These are phyloP conservation scores for Scopulariopsis brevicaulis DNA, from an alignment of 2,329 filamentous ascomycete genomes.

Conservation along the genomic window DNA sequence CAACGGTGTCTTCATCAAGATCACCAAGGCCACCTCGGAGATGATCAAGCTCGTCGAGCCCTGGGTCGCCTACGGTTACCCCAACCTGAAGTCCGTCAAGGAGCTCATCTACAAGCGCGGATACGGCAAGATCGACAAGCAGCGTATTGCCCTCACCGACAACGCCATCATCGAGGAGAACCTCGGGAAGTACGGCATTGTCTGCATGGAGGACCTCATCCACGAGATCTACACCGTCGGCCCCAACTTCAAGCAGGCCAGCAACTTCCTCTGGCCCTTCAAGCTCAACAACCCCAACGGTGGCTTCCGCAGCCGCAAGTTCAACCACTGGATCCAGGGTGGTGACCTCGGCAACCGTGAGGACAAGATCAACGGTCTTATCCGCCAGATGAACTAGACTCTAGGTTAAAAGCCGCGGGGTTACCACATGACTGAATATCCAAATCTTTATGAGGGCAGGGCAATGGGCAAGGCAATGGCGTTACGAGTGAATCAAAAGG, in stretches of 20 bases:
- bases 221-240: slow-evolving; percentile 99
- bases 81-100: slow-evolving; percentile 97
- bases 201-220: slow-evolving; percentile 98
- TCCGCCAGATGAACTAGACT: slow-evolving; percentile 95
- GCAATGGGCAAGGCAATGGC: not conserved
- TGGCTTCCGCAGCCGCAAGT: slow-evolving; percentile 93
- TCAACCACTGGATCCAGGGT: slow-evolving; percentile 98
- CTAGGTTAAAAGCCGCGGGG: slow-evolving; percentile 1
- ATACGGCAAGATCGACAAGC: slow-evolving; percentile 98
- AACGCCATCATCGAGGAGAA: slow-evolving; percentile 95
- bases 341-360: slow-evolving; percentile 98
- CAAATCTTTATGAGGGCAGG: not conserved
- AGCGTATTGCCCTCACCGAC: slow-evolving; percentile 92
- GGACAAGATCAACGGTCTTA: slow-evolving; percentile 92
- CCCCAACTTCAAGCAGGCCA: slow-evolving; percentile 98
- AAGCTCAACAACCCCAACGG: slow-evolving; percentile 98
- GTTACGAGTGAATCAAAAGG: not conserved
- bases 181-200: slow-evolving; percentile 96
- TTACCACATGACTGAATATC: not conserved
- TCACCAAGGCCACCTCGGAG: slow-evolving; percentile 96
- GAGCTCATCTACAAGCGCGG: slow-evolving; percentile 99
- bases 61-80: slow-evolving; percentile 98
- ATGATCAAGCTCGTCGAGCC: slow-evolving; percentile 99
- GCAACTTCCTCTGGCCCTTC: slow-evolving; percentile 99
- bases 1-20: slow-evolving; percentile 95